These are phyloP conservation scores for Aphanomyces stellatus DNA, from an alignment of 352 stramenopile genomes.

Conservation along the genomic window DNA sequence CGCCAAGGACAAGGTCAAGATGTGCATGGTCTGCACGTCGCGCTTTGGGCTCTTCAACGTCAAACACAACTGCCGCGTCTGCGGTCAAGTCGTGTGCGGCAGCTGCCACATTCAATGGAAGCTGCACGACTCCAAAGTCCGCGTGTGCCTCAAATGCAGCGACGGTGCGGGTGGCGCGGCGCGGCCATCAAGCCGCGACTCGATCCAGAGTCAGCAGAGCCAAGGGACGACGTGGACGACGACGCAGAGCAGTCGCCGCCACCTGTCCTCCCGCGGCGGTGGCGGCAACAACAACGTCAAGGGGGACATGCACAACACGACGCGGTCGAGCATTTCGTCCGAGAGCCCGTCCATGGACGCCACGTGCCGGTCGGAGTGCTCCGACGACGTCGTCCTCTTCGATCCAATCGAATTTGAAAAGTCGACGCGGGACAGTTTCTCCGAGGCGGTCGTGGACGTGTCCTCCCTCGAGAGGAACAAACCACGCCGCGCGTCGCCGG, in stretches of 20 bases:
- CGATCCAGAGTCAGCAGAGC: background rate
- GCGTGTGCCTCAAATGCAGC: background rate
- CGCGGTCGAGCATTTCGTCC: background rate
- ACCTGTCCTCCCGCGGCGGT: background rate
- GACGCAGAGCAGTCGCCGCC: background rate
- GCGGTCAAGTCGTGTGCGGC: constrained; percentile 49
- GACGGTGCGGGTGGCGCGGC: background rate
- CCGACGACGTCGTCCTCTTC: background rate
- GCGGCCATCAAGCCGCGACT: background rate
- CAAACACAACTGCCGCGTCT: constrained; percentile 63
- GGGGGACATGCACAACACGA: background rate
- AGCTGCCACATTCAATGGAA: constrained; percentile 27
- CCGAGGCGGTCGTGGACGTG: no score
- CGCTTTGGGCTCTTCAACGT: constrained; percentile 34
- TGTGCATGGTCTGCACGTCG: constrained; percentile 38
- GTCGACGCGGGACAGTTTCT: background rate
- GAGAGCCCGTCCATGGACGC: background rate
- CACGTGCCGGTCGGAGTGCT: background rate
- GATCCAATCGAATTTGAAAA: background rate
- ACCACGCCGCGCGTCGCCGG: background rate
- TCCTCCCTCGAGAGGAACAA: background rate
- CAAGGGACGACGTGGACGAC: background rate
- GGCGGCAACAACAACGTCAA: background rate
- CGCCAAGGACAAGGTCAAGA: constrained; percentile 23
- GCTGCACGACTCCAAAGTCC: background rate